Conservation (phyloP, 164 flowering plant genomes). For the Hamamelis virginiana region DNA sequence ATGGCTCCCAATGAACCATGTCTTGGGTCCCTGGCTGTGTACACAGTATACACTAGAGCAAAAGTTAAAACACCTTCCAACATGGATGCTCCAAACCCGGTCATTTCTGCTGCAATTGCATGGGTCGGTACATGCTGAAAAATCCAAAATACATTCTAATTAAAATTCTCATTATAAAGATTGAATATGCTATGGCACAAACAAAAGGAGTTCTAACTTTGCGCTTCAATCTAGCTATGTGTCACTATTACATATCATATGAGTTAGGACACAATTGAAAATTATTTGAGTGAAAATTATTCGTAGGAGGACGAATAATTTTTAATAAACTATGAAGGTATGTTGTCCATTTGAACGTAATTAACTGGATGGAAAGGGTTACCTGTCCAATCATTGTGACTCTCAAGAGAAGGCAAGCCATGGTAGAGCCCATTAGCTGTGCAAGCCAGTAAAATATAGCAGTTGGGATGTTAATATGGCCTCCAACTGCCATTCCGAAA, state of each 20-base stretch:
- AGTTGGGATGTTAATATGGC: conserved; percentile 60
- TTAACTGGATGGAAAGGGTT: too few relatives aligned
- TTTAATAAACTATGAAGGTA: too few relatives aligned
- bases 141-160: background rate
- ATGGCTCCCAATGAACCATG: conserved; percentile 33
- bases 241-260: too few relatives aligned
- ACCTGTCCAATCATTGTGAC: conserved; percentile 55
- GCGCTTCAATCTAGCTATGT: too few relatives aligned
- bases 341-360: too few relatives aligned
- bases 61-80: conserved; percentile 74
- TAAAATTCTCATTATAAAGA: too few relatives aligned
- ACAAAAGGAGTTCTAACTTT: too few relatives aligned
- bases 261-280: too few relatives aligned
- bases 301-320: too few relatives aligned
- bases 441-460: conserved; percentile 73
- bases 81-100: conserved; percentile 77
- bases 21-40: conserved; percentile 56
- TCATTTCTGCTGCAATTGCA: conserved; percentile 61
- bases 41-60: conserved; percentile 67
- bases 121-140: conserved; percentile 56
- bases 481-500: conserved; percentile 71
- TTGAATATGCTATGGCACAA: too few relatives aligned
- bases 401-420: conserved; percentile 66
- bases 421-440: conserved; percentile 63
- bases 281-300: too few relatives aligned